Base-by-base conservation (phyloP, 441 rosid genomes). In the Pelargonium exstipulatum region DNA sequence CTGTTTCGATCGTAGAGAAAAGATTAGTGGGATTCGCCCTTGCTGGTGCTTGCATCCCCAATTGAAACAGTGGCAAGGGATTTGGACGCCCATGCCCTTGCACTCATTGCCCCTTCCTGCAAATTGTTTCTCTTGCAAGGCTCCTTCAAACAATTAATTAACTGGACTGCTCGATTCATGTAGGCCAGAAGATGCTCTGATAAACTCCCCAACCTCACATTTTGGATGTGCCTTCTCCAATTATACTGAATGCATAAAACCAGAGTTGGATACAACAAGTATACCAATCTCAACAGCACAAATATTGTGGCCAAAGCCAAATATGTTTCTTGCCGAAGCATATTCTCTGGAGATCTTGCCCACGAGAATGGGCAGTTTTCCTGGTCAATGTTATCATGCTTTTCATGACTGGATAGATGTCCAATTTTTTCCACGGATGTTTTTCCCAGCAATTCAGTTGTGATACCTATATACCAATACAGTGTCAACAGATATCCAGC, bases 331-430 rank as follows among this genome's bases (percentile, higher is more conserved):
- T 94, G 94, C 9, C 78, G 82, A 63, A 91, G 84, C 80, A 91
- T 70, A 66, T 94, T 90, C 84, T 88, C 97, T 0, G 97, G 97
- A 62, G 99, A 91, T 84, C 89, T 91, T 70, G 95, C 97, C 97
- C 97, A 91, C 58, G 92, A 81, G 78, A 91, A 94, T 0, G 96
- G 97, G 71, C 96, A 94, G 82, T 80, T 91, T 69, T 94, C 99
- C 49, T 49, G 87, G 73, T 87, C 93, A 6, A 66, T 22, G 69
- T 69, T 81, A 66, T 75, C 78, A 67, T 78, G 77, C 77, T 86
- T 84, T 75, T 80, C 90, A 12, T 73, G 84, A 74, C 84, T 71
- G 17, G 87, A 82, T 17, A 71, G 71, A 9, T 42, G 71, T 53
- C 67, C 68, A 24, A 73, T 83, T 80, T 78, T 83, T 68, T 82